Conservation (phyloP, 2,329 filamentous ascomycete species). For the Aotearoamyces nothofagi region DNA sequence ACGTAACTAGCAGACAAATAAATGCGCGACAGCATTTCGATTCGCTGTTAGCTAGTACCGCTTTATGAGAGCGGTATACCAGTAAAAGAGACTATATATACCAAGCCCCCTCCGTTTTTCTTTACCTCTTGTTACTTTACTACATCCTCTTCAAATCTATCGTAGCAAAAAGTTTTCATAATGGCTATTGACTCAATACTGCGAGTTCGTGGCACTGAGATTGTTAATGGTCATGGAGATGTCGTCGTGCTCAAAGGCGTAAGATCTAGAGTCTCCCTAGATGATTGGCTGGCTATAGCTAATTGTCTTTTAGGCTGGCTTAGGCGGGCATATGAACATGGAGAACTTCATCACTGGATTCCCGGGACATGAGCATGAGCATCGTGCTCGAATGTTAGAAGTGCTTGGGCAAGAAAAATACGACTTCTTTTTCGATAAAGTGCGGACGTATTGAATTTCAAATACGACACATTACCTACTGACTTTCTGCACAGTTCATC, state of each 20-base stretch:
- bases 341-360: conserved; percentile 52
- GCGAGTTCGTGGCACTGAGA: conserved; percentile 22
- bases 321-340: conserved; percentile 25
- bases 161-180: too few species aligned
- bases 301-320: conserved; percentile 29
- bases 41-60: too few species aligned
- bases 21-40: too few species aligned
- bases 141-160: too few species aligned
- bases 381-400: conserved; percentile 34
- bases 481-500: conserved; percentile 10
- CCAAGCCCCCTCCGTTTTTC: too few species aligned
- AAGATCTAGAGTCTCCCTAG: conserved; percentile 11
- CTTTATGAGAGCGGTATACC: too few species aligned
- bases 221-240: conserved; percentile 23
- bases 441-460: too few species aligned
- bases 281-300: conserved; percentile 15
- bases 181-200: conserved; percentile 17
- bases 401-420: conserved; percentile 39
- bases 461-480: too few species aligned
- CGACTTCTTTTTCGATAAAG: conserved; percentile 43
- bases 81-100: too few species aligned
- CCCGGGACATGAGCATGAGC: conserved; percentile 39
- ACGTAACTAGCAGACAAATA: too few species aligned
- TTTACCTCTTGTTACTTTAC: too few species aligned
- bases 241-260: conserved; percentile 18